phyloP scores from a whole-genome alignment of 106 monocot species.

The Amphibolis antarctica region DNA sequence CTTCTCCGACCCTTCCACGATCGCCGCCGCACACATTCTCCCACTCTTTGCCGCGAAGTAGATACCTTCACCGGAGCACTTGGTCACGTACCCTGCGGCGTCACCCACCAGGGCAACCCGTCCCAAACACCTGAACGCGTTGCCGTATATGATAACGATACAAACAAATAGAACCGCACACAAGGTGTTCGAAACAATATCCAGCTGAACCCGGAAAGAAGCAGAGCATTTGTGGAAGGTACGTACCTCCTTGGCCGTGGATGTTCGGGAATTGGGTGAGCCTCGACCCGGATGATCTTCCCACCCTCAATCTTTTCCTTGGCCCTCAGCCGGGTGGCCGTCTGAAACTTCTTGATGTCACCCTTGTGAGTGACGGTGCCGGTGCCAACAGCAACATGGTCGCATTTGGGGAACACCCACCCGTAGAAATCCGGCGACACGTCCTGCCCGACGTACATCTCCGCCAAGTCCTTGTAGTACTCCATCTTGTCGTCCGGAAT shows the following conservation, averaged over 20 bases:
- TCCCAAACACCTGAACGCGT: constrained; percentile 4
- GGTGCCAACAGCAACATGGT: constrained; percentile 93
- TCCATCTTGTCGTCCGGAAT: constrained; percentile 20
- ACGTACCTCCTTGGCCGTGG: constrained; percentile 15
- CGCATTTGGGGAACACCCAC: constrained; percentile 98
- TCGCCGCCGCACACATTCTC: constrained; percentile 58
- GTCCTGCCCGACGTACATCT: constrained; percentile 93
- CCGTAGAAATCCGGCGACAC: constrained; percentile 97
- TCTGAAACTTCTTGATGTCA: constrained; percentile 91
- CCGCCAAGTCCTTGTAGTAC: constrained; percentile 23
- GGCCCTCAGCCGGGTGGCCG: constrained; percentile 74
- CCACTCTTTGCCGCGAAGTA: constrained; percentile 95
- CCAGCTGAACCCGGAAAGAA: no score
- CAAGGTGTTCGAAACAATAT: no score
- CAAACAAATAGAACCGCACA: neutral
- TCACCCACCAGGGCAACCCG: constrained; percentile 58
- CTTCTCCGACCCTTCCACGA: constrained; percentile 18
- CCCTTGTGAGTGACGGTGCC: constrained; percentile 92
- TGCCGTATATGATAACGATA: neutral
- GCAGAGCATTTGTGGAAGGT: no score
- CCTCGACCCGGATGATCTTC: constrained; percentile 29
- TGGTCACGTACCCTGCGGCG: constrained; percentile 85
- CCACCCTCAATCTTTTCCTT: constrained; percentile 37
- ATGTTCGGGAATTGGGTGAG: constrained; percentile 80
- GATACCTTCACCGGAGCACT: constrained; percentile 98